Percentiles rank a stretch among this genome's conserved stretches.
Conservation (phyloP, 495 filamentous ascomycete genomes). For the Lophium mytilinum region DNA sequence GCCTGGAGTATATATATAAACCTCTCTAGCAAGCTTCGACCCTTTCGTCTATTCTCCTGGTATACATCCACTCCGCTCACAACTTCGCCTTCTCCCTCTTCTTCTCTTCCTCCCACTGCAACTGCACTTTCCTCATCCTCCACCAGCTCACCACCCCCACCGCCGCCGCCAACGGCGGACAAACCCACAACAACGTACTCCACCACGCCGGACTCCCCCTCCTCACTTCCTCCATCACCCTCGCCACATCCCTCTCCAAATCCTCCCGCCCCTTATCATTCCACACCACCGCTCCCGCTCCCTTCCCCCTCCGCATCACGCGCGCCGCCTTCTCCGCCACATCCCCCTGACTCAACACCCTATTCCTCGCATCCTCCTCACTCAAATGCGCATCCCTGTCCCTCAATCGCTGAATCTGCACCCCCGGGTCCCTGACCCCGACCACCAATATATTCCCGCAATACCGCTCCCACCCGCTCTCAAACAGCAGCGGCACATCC, state of each 20-base stretch:
- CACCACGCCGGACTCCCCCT: slow-evolving; percentile 67
- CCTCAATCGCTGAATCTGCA: slow-evolving; percentile 72
- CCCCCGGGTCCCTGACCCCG: slow-evolving; percentile 58
- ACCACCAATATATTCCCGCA: slow-evolving; percentile 83
- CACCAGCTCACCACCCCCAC: slow-evolving; percentile 59
- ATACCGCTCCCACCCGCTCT: slow-evolving; percentile 69
- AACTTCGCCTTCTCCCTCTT: slow-evolving; percentile 61
- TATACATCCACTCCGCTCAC: background rate
- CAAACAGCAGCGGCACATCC: slow-evolving; percentile 87
- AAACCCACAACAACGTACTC: slow-evolving; percentile 62
- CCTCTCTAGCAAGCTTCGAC: no score
- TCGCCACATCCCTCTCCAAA: slow-evolving; percentile 53
- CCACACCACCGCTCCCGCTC: slow-evolving; percentile 68
- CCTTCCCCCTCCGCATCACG: slow-evolving; percentile 53
- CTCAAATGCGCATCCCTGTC: slow-evolving; percentile 64
- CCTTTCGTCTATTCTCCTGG: no score
- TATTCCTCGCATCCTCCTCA: slow-evolving; percentile 68
- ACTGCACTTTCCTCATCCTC: slow-evolving; percentile 57
- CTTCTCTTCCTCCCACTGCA: slow-evolving; percentile 60
- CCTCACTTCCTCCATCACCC: slow-evolving; percentile 53
- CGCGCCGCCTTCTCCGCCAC: slow-evolving; percentile 70
- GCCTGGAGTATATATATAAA: no score
- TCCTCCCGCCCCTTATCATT: slow-evolving; percentile 72
- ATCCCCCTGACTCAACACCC: slow-evolving; percentile 77
- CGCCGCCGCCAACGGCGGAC: slow-evolving; percentile 61